phyloP scores from a whole-genome alignment of 768 basidiomycete genomes.

The Calocybe gangraenosa region DNA sequence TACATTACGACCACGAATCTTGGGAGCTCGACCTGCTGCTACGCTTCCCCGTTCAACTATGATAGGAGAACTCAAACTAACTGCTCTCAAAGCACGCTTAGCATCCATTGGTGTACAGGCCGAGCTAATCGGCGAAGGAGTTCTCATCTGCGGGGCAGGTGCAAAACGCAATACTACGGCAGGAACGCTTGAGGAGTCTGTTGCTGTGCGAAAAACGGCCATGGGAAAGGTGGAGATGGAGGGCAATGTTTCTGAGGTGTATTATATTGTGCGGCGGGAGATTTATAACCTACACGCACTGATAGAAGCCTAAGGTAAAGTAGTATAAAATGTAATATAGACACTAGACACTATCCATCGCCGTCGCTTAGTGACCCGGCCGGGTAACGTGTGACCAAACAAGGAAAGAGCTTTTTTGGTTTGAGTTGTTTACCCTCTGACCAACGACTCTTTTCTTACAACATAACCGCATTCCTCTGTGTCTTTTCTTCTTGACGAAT shows the following conservation, averaged over 20 bases:
- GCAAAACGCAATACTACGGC: constrained; percentile 38
- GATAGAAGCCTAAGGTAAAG: constrained; percentile 54
- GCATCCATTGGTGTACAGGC: constrained; percentile 75
- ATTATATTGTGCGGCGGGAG: constrained; percentile 84
- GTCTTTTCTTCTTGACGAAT: constrained; percentile 21
- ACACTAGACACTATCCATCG: background rate
- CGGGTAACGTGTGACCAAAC: constrained; percentile 19
- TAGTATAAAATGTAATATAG: too few relatives aligned
- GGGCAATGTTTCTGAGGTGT: constrained; percentile 83
- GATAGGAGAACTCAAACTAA: constrained; percentile 96
- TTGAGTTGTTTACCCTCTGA: constrained; percentile 28
- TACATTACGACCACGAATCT: constrained; percentile 32
- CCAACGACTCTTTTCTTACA: constrained; percentile 22
- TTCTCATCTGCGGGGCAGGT: constrained; percentile 78
- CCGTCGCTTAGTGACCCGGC: constrained; percentile 18
- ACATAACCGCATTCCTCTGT: constrained; percentile 9
- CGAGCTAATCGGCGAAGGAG: constrained; percentile 96
- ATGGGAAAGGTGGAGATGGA: constrained; percentile 86
- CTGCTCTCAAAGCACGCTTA: constrained; percentile 79
- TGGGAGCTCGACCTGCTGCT: constrained; percentile 64
- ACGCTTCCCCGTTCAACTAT: constrained; percentile 86
- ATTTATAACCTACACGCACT: constrained; percentile 90
- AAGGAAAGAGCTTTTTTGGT: constrained; percentile 24
- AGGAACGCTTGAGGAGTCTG: constrained; percentile 57
- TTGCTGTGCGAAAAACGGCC: constrained; percentile 85